Conservation (phyloP, 306 rosid genomes). For the Prunus armeniaca region DNA sequence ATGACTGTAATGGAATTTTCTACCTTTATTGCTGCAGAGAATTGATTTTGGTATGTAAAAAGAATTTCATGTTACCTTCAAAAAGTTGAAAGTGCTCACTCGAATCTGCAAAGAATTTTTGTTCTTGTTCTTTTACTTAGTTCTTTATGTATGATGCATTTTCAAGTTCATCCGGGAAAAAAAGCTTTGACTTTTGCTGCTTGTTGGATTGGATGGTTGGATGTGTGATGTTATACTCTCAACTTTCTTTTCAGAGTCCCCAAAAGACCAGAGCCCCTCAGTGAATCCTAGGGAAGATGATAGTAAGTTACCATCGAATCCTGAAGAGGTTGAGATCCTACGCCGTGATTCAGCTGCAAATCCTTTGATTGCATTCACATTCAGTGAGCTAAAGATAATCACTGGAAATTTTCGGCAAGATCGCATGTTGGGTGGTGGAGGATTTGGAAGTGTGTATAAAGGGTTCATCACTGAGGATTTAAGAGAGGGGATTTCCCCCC, state of each 20-base stretch:
- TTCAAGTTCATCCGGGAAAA: not conserved
- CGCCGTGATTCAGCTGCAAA: slow-evolving; percentile 84
- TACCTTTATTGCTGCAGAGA: not conserved
- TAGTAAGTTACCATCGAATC: slow-evolving; percentile 74
- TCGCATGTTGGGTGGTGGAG: slow-evolving; percentile 86
- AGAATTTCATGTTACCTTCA: not conserved
- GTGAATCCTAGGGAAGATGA: slow-evolving; percentile 43
- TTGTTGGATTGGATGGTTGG: not conserved
- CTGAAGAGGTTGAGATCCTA: slow-evolving; percentile 89
- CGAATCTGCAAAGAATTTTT: not conserved
- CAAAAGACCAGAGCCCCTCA: slow-evolving; percentile 52
- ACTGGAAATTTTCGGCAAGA: slow-evolving; percentile 82
- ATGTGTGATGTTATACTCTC: slow-evolving; percentile 15
- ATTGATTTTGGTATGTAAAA: not conserved
- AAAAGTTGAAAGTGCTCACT: not conserved
- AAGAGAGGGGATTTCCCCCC: slow-evolving; percentile 55
- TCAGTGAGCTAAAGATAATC: slow-evolving; percentile 64
- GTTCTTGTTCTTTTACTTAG: not conserved
- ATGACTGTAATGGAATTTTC: not conserved
- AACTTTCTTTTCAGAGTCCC: slow-evolving; percentile 42
- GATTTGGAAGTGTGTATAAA: slow-evolving; percentile 96
- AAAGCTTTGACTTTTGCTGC: not conserved
- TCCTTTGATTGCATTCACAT: slow-evolving; percentile 80
- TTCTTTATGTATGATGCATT: not conserved
- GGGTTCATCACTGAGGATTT: slow-evolving; percentile 82